These are phyloP conservation scores for Typha latifolia DNA, from an alignment of 176 grass and related monocot species.

Conservation along the genomic window DNA sequence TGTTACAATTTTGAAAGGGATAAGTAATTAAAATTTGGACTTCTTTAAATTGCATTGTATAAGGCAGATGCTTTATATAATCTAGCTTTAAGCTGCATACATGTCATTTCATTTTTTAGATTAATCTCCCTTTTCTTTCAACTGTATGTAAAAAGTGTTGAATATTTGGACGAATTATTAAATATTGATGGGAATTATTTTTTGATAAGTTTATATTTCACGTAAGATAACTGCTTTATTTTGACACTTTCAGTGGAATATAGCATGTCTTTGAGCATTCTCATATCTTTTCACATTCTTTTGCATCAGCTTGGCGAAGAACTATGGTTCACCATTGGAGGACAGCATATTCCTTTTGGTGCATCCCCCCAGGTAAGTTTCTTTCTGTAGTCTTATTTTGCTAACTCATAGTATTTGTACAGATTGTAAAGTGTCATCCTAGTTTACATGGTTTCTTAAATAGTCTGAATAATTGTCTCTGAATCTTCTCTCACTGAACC, in stretches of 20 bases:
- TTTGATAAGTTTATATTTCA: not conserved
- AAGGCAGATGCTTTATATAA: no score
- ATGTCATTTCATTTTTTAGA: no score
- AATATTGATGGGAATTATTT: not conserved
- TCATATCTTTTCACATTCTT: constrained; percentile 4
- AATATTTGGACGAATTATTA: not conserved
- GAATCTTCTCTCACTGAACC: no score
- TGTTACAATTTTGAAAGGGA: not conserved
- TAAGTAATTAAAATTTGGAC: not conserved
- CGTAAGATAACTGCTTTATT: no score
- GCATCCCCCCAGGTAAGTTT: constrained; percentile 72
- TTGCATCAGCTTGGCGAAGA: constrained; percentile 85
- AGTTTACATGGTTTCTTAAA: no score
- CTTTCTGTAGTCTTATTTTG: not conserved
- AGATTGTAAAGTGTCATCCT: not conserved
- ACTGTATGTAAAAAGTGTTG: no score
- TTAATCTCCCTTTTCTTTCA: no score
- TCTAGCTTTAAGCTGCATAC: no score
- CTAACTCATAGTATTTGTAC: not conserved
- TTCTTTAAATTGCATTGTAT: not conserved
- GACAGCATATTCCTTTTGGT: constrained; percentile 87
- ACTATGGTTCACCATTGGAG: constrained; percentile 79
- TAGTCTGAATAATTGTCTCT: no score
- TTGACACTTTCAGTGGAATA: not conserved
- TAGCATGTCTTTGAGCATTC: not conserved